Base-by-base conservation (phyloP, 2,329 filamentous ascomycete species). In the Fusarium burgessii region DNA sequence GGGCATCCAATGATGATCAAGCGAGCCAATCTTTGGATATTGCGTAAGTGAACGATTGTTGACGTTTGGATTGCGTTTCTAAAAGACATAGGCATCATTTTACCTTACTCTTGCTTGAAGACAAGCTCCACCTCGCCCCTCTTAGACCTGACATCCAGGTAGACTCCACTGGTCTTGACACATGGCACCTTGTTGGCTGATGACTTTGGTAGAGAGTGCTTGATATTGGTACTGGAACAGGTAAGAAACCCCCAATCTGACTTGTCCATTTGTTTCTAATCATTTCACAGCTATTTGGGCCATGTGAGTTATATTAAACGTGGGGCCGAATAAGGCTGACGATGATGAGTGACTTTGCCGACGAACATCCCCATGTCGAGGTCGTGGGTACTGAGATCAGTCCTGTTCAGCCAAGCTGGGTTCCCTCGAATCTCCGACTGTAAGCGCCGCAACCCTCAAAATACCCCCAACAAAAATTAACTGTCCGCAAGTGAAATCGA, bases 321-420 rank as follows among this genome's bases (percentile, higher is more conserved):
- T 9, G 14, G 33, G 12, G 0, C n/a, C 2, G 3, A 3, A 3
- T 10, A 6, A 32, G 3, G 5, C 12, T 20, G 7, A 35, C n/a
- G 18, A 15, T 14, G 2, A 13, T 32, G 2, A 69, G 66, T 23
- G 66, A 69, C 20, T 69, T 69, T 38, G 66, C 66, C 7, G 52
- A 69, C 7, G 65, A 69, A 7, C 59, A 69, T 17, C 54, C 66
- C 9, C 17, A 54, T 3, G 47, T 50, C 13, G 66, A 69, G 15
- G 65, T 69, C 7, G 29, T 56, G 25, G 66, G 65, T 3, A 69
- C 66, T 14, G 66, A 69, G 5, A 65, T 69, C 6, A 69, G 64
- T 4, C 66, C 66, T 6, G 65, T 65, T 2, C 59, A 69, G 13
- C 66, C 66, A 1, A 55, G 33, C 11, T 69, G 66, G 66, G 33